Evolutionary conservation across 1,139 yeast species (phyloP), one percentile per base, ranked within the genome.

Genomic region (Pichia norvegensis): DNA sequence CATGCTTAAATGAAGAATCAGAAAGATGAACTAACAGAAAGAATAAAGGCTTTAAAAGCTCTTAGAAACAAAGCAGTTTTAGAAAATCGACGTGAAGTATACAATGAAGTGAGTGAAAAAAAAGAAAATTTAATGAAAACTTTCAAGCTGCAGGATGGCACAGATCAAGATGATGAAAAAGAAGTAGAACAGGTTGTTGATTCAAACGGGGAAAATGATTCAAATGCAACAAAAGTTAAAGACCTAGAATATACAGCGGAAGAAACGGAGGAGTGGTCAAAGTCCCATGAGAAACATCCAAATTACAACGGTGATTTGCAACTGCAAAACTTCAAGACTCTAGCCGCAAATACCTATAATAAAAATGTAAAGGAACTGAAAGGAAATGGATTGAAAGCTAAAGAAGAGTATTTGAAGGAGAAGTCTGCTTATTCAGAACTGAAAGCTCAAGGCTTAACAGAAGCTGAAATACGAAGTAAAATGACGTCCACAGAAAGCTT

Each of bases 221-320:
- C 65, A 40, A 67, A 73, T 43, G 74, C n/a, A n/a, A n/a, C n/a
- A n/a, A n/a, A n/a, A n/a, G n/a, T 76, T 5, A 66, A 20, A n/a
- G 23, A 17, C 8, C 22, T 84, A 70, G 76, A 74, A 43, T 85
- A 84, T 67, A 74, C 86, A 0, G 73, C 84, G 2, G 81, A 78
- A 47, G 85, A 86, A 46, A 74, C 79, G 45, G 86, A 81, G 54
- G 68, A 69, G 45, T 85, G 94, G 92, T 76, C 76, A 25, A 65
- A 63, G 35, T 72, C 68, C 51, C 63, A 66, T 44, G 62, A 60
- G 52, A 27, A 67, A 60, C 1, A 23, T 6, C 13, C 13, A 17
- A 33, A 67, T 53, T 44, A 46, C 41, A 2, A 51, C 14, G 16
- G 53, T 14, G 54, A 57, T 22, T 50, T 55, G 1, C 60, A 57